These are phyloP conservation scores for Nicotiana benthamiana DNA, from an alignment of 257 asterid genomes.

Conservation along the genomic window DNA sequence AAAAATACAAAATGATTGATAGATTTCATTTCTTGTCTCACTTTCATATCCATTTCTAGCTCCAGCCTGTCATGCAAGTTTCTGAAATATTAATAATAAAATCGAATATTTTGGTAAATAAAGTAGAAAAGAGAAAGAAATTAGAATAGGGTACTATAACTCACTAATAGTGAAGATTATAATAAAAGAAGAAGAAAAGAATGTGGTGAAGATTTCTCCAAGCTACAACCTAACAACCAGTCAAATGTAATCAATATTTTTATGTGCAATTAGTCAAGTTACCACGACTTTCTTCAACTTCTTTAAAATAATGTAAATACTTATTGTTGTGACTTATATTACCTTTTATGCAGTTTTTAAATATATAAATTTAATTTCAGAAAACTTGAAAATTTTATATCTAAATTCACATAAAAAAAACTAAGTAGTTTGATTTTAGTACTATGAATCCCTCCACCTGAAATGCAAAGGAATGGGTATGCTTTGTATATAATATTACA, in stretches of 20 bases:
- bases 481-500: too few species aligned
- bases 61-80: conserved; percentile 2
- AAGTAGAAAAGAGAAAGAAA: background rate
- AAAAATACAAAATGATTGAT: background rate
- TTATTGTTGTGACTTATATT: too few species aligned
- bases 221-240: background rate
- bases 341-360: too few species aligned
- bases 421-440: too few species aligned
- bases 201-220: background rate
- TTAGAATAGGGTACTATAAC: background rate
- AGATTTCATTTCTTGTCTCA: background rate
- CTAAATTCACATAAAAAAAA: too few species aligned
- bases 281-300: too few species aligned
- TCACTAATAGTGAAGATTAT: background rate
- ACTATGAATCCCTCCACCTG: too few species aligned
- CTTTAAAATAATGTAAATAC: too few species aligned
- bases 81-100: background rate
- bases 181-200: background rate
- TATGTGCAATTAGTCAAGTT: background rate
- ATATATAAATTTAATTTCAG: too few species aligned
- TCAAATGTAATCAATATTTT: background rate
- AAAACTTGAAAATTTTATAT: too few species aligned
- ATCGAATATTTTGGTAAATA: background rate
- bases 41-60: background rate
- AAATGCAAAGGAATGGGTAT: too few species aligned